A percentile compares a stretch with the other conserved stretches of the same genome.
Evolutionary conservation across 73 alveolate species (phyloP).

Genomic region (Paraurostyla sp.): DNA sequence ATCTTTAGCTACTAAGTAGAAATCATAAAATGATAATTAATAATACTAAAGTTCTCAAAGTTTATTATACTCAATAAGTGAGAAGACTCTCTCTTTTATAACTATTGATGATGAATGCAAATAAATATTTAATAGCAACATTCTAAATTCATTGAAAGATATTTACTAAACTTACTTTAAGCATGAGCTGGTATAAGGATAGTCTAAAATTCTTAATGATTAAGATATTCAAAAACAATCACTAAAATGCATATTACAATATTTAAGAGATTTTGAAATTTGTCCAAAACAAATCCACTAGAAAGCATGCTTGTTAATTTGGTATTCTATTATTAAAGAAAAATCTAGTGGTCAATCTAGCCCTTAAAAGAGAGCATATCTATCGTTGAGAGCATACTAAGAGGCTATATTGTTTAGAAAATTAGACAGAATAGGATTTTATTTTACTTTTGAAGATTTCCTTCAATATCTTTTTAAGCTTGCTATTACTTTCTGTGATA

Average conservation of each 20-base stretch:
- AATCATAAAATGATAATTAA: not conserved
- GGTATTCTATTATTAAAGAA: not conserved
- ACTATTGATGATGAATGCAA: not conserved
- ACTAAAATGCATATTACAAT: not conserved
- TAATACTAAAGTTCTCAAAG: not conserved
- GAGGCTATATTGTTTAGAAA: not conserved
- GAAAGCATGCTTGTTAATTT: slow-evolving; percentile 26
- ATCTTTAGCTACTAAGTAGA: not conserved
- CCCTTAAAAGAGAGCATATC: not conserved
- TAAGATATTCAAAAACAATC: not conserved
- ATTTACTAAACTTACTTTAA: slow-evolving; percentile 1
- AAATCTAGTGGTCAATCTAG: not conserved
- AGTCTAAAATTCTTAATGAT: not conserved
- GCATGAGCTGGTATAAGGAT: not conserved
- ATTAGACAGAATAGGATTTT: not conserved
- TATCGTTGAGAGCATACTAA: not conserved
- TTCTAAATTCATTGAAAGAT: not conserved
- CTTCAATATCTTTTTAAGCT: too few relatives aligned
- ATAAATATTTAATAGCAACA: not conserved
- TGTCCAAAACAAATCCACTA: slow-evolving; percentile 18
- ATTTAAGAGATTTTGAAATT: slow-evolving; percentile 35
- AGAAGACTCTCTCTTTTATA: not conserved
- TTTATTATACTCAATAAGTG: not conserved
- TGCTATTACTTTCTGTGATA: too few relatives aligned
- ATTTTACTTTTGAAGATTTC: not conserved